Evolutionary conservation across 768 basidiomycete species (phyloP).

Genomic region (Leccinum ochraceum): DNA sequence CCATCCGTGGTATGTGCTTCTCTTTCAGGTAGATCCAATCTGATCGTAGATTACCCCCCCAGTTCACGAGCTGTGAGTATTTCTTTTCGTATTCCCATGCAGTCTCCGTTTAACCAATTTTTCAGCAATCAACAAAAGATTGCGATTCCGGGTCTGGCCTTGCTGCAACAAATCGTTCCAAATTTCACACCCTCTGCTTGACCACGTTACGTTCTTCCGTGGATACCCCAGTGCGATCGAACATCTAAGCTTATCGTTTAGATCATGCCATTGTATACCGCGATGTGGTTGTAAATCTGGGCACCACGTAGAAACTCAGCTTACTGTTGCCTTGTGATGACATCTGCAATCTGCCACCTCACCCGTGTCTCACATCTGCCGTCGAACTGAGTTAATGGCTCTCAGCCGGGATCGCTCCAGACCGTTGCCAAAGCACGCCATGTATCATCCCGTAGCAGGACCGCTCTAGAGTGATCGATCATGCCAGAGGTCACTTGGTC

Average conservation of each 20-base stretch:
- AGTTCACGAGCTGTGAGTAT: slow-evolving; percentile 64
- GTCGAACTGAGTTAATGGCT: no score
- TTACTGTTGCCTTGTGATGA: background rate
- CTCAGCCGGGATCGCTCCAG: no score
- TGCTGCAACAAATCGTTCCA: slow-evolving; percentile 25
- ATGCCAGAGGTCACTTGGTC: background rate
- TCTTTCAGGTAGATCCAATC: background rate
- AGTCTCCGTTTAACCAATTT: background rate
- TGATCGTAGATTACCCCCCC: slow-evolving; percentile 1
- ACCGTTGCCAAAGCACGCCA: no score
- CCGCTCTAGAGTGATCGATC: background rate
- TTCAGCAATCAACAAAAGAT: slow-evolving; percentile 29
- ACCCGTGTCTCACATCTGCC: background rate
- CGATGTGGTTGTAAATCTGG: background rate
- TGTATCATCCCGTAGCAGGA: no score
- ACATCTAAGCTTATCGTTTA: background rate
- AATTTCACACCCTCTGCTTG: slow-evolving; percentile 20
- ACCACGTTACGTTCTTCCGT: background rate
- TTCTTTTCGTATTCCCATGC: background rate
- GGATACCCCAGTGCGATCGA: background rate
- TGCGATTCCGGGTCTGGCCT: slow-evolving; percentile 31
- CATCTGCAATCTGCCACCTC: background rate
- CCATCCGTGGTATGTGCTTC: slow-evolving; percentile 70
- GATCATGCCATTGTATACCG: background rate
- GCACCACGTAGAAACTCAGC: background rate